Evolutionary conservation across 2,329 filamentous ascomycete genomes (phyloP).

Genomic region (Aspergillus proliferans): DNA sequence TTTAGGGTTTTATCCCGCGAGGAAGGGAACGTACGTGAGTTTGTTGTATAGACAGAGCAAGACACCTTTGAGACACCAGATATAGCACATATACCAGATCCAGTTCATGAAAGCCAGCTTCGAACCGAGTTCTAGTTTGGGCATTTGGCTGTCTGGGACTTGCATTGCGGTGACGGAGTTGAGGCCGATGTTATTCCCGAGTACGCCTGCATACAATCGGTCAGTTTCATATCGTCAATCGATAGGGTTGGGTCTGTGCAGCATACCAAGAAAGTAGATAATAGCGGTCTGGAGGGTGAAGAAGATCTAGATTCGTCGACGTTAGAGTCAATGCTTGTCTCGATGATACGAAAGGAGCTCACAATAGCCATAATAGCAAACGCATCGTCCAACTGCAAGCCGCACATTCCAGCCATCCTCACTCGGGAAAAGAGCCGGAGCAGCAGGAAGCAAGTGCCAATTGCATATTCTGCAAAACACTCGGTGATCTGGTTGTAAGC

Average conservation of each 20-base stretch:
- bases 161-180: constrained; percentile 18
- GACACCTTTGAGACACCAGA: constrained; percentile 29
- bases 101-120: constrained; percentile 28
- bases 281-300: constrained; percentile 9
- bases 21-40: constrained; percentile 16
- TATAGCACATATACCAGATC: constrained; percentile 29
- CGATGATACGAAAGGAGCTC: neutral
- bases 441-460: constrained; percentile 10
- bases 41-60: constrained; percentile 26
- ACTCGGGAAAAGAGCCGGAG: constrained; percentile 10
- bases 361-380: constrained; percentile 14
- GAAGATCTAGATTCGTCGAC: constrained; percentile 5
- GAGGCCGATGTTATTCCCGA: constrained; percentile 26
- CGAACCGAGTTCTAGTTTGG: constrained; percentile 19
- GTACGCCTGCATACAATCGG: constrained; percentile 9
- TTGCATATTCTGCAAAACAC: constrained; percentile 14
- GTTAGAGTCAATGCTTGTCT: neutral
- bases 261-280: constrained; percentile 9
- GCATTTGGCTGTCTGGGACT: constrained; percentile 18
- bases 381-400: constrained; percentile 11
- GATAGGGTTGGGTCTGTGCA: neutral
- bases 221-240: neutral
- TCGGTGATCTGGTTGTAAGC: constrained; percentile 8
- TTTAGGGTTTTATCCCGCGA: neutral
- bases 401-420: constrained; percentile 6